Evolutionary conservation across 306 rosid species (phyloP).

Genomic region (Cyamopsis tetragonoloba): DNA sequence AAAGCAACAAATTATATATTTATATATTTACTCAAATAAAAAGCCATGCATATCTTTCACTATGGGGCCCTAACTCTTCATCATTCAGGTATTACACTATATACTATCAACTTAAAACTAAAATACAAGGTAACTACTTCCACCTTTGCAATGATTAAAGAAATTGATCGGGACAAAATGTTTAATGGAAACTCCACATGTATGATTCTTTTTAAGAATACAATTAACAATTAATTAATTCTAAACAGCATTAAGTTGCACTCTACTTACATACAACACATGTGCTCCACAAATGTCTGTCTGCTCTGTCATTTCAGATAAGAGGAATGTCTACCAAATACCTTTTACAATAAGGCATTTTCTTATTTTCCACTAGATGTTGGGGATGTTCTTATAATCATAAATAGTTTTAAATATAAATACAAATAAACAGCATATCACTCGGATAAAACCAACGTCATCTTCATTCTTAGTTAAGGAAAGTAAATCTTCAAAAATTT

Average conservation of each 20-base stretch:
- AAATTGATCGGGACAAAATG: background rate
- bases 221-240: no score
- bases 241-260: background rate
- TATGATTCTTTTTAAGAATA: no score
- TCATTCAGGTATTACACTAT: background rate
- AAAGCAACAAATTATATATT: background rate
- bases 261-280: background rate
- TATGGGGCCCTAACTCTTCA: background rate
- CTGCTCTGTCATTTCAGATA: background rate
- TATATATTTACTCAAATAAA: background rate
- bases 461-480: background rate
- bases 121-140: background rate
- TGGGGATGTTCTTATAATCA: background rate
- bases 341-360: background rate
- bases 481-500: background rate
- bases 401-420: no score
- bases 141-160: background rate
- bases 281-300: background rate
- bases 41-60: background rate
- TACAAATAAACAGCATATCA: no score
- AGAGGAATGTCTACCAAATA: background rate
- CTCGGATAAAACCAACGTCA: no score
- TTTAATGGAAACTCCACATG: background rate
- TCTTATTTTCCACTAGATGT: background rate
- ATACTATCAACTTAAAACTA: background rate